A percentile compares a stretch with the other conserved stretches of the same genome.
Conservation (phyloP, 768 basidiomycete genomes). For the Suillus clintonianus region DNA sequence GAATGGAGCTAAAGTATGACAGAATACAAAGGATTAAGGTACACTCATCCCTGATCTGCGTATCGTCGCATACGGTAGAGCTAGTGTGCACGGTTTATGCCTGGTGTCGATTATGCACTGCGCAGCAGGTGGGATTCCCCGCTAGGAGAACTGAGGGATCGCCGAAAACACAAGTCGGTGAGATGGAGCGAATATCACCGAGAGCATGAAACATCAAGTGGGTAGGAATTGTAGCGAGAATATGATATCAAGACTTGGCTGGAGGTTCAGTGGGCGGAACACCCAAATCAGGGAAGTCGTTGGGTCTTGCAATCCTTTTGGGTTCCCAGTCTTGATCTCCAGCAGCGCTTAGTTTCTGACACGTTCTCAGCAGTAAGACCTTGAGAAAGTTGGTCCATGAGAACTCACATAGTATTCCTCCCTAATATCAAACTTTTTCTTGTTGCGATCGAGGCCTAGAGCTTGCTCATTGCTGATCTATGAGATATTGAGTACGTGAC, state of each 20-base stretch:
- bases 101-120: background rate
- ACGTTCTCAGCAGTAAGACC: constrained; percentile 2
- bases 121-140: background rate
- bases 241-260: constrained; percentile 3
- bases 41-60: background rate
- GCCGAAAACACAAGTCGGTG: background rate
- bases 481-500: background rate
- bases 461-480: constrained; percentile 80
- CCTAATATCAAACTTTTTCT: constrained; percentile 87
- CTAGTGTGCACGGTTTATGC: no score
- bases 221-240: background rate
- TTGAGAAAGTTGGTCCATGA: background rate
- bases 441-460: constrained; percentile 63
- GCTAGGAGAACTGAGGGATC: background rate
- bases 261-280: constrained; percentile 68
- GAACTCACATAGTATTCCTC: constrained; percentile 94
- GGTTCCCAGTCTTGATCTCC: constrained; percentile 82
- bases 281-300: constrained; percentile 94
- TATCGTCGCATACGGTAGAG: background rate
- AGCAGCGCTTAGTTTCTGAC: constrained; percentile 64
- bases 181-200: no score
- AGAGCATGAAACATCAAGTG: background rate
- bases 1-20: background rate
- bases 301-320: constrained; percentile 79
- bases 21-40: background rate